Percentiles rank a stretch among this genome's conserved stretches.
Conservation (phyloP, 1,139 yeast genomes). For the Yamadazyma blattariae region DNA sequence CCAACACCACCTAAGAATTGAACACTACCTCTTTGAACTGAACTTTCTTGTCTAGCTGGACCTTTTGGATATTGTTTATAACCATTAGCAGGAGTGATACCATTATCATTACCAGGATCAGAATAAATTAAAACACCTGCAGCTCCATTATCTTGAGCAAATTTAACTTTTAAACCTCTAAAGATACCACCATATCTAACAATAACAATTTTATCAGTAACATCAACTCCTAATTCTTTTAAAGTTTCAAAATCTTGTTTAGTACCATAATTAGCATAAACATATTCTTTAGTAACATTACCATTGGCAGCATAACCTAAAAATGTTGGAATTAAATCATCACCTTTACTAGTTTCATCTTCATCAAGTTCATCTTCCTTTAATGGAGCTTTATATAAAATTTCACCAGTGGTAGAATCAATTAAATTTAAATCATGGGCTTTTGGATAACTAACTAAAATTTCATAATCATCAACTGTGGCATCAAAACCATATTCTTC, state of each 20-base stretch:
- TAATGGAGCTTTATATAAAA: conserved; percentile 60
- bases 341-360: conserved; percentile 61
- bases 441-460: conserved; percentile 52
- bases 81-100: conserved; percentile 43
- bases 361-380: conserved; percentile 69
- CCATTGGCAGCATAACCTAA: conserved; percentile 49
- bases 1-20: conserved; percentile 66
- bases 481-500: conserved; percentile 59
- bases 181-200: conserved; percentile 41
- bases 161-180: conserved; percentile 46
- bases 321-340: conserved; percentile 44
- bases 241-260: conserved; percentile 35
- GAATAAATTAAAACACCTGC: conserved; percentile 41
- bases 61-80: conserved; percentile 44
- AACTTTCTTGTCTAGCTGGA: conserved; percentile 47
- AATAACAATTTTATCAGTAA: conserved; percentile 42
- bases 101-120: conserved; percentile 46
- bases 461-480: conserved; percentile 53
- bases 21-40: conserved; percentile 81
- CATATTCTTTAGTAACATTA: conserved; percentile 43
- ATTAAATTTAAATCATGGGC: conserved; percentile 45
- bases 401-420: conserved; percentile 23
- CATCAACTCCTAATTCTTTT: conserved; percentile 30
- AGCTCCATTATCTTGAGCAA: conserved; percentile 49
- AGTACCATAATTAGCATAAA: conserved; percentile 43